Evolutionary conservation across 768 basidiomycete species (phyloP).

Genomic region (Strobilomyces dryophilus): DNA sequence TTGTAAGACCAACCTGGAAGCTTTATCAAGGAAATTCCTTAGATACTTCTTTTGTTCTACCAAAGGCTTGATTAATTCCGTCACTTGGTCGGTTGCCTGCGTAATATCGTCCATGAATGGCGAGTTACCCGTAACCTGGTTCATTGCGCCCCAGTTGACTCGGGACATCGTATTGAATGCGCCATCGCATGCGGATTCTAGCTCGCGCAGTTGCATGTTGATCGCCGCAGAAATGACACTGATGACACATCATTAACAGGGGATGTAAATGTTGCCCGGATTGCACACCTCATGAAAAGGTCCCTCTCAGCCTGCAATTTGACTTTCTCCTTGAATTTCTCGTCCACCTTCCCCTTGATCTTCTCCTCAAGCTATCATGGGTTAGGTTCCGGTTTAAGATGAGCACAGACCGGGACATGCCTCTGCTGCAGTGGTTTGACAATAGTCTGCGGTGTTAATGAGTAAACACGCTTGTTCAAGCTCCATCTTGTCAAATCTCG

Average conservation of each 20-base stretch:
- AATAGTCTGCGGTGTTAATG: conserved; percentile 97
- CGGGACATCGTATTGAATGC: conserved; percentile 73
- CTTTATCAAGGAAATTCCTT: conserved; percentile 91
- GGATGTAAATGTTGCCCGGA: neutral
- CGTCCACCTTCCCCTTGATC: conserved; percentile 75
- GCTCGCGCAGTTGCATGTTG: conserved; percentile 71
- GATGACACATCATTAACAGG: neutral
- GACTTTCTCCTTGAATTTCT: conserved; percentile 73
- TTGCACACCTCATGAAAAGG: conserved; percentile 74
- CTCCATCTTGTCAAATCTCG: conserved; percentile 69
- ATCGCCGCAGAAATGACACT: conserved; percentile 88
- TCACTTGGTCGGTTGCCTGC: conserved; percentile 67
- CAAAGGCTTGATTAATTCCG: conserved; percentile 71
- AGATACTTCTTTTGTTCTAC: conserved; percentile 95
- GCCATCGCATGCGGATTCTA: conserved; percentile 81
- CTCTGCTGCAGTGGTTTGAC: conserved; percentile 86
- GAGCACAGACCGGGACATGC: conserved; percentile 34
- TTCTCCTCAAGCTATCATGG: conserved; percentile 80
- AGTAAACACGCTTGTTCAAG: conserved; percentile 82
- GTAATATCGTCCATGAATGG: conserved; percentile 76
- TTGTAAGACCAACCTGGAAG: conserved; percentile 61
- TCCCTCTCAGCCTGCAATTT: conserved; percentile 85
- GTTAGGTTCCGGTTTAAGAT: neutral
- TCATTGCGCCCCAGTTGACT: conserved; percentile 72
- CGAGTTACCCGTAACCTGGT: conserved; percentile 85